These are phyloP conservation scores for Colletotrichum lupini DNA, from an alignment of 2,329 filamentous ascomycete genomes.

Conservation along the genomic window DNA sequence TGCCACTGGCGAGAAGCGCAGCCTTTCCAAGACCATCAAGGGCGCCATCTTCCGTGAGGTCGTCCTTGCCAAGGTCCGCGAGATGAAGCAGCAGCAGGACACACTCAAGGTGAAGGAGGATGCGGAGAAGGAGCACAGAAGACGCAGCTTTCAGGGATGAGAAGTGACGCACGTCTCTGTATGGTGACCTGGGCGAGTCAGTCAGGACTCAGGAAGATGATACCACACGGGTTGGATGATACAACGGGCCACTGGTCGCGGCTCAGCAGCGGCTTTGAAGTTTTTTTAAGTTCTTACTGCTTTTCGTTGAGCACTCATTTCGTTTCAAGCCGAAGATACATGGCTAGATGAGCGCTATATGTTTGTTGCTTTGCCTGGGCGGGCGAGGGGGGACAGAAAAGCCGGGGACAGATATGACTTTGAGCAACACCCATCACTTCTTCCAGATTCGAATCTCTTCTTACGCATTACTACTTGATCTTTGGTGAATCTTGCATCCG, in stretches of 20 bases:
- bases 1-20: constrained; percentile 47
- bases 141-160: constrained; percentile 44
- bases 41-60: constrained; percentile 92
- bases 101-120: constrained; percentile 74
- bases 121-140: constrained; percentile 61
- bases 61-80: constrained; percentile 90
- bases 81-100: constrained; percentile 90
- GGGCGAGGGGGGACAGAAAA: constrained; percentile 10
- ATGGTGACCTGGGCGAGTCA: background rate
- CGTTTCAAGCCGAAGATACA: constrained; percentile 7
- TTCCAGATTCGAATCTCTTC: background rate
- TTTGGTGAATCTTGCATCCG: background rate
- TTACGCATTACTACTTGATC: background rate
- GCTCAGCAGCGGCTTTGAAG: constrained; percentile 1
- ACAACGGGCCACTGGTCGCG: constrained; percentile 1
- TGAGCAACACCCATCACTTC: constrained; percentile 6
- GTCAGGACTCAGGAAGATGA: constrained; percentile 18
- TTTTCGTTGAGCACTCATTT: constrained; percentile 1
- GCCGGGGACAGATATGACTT: constrained; percentile 7
- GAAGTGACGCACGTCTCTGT: background rate
- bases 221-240: constrained; percentile 24
- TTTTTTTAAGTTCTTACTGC: background rate
- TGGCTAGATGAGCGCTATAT: background rate
- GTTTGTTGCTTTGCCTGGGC: constrained; percentile 3
- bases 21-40: constrained; percentile 62